Evolutionary conservation across 139 green algal genomes (phyloP), one percentile per base, ranked within the genome.

Genomic region (Chlamydomonas sphaeroides): DNA sequence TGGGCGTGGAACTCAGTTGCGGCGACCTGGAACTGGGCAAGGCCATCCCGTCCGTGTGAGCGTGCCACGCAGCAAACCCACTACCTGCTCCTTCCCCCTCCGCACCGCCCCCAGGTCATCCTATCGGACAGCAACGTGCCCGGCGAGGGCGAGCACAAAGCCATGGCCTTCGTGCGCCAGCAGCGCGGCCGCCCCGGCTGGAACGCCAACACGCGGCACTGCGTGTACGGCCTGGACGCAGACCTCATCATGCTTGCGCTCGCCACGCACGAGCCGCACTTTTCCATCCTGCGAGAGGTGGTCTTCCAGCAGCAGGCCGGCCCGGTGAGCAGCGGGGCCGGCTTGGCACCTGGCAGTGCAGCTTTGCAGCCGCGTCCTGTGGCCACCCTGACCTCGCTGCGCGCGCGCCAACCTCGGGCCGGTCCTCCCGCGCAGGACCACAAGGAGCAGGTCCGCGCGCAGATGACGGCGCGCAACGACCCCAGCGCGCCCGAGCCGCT

Each of bases 141-240:
- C 4, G 97, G 97, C 1, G 97, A 99, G 91, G 97, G 97, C 15
- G 97, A 99, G 93, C 97, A 99, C 94, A 99, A 99, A 92, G 95
- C 98, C 69, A 98, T 98, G 95, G 85, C 86, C 11, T 98, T 95
- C 89, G 95, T 98, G 68, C 91, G 96, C 7, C 87, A 97, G 91
- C 94, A 98, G 92, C 92, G 97, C 20, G 94, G 93, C 18, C 89
- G 93, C 5, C 90, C 92, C 15, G 94, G 95, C n/a, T 98, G 92
- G 90, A 91, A 98, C 88, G 91, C 97, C 66, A 95, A 95, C 91
- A 97, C 95, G 23, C 57, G 85, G 61, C 97, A 99, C 92, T 95
- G 93, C 83, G 85, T 99, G 81, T 99, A 99, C 84, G 97, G 97
- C 45, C 91, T 99, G 85, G 97, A 99, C 69, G 97, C 97, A 7